Evolutionary conservation across 2,329 filamentous ascomycete species (phyloP).

Genomic region (Colletotrichum zoysiae): DNA sequence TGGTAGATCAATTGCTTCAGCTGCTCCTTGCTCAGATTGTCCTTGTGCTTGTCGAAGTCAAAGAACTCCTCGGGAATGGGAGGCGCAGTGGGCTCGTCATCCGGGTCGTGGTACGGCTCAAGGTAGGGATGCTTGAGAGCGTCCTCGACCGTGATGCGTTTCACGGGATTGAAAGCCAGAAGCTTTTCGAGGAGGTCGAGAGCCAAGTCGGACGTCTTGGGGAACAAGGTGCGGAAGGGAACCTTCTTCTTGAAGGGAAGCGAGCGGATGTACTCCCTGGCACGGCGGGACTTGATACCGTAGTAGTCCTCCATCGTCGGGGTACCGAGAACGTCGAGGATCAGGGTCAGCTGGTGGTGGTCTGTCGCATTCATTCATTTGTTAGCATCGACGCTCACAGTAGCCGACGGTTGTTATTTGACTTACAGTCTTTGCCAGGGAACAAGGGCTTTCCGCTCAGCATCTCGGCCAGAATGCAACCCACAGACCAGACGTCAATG

Average conservation of each 20-base stretch:
- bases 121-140: conserved; percentile 97
- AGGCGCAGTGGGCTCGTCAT: conserved; percentile 96
- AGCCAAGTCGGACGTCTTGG: conserved; percentile 97
- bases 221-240: conserved; percentile 95
- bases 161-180: conserved; percentile 97
- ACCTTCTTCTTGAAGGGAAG: conserved; percentile 99
- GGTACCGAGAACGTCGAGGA: conserved; percentile 95
- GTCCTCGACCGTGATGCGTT: conserved; percentile 98
- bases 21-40: conserved; percentile 97
- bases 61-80: conserved; percentile 99
- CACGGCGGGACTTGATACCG: conserved; percentile 97
- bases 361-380: conserved; percentile 65
- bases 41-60: conserved; percentile 99
- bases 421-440: conserved; percentile 95
- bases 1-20: conserved; percentile 97
- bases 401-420: background rate
- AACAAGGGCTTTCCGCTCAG: conserved; percentile 97
- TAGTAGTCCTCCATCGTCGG: conserved; percentile 99
- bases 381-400: background rate
- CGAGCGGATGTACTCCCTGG: conserved; percentile 97
- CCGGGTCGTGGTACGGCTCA: conserved; percentile 98
- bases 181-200: conserved; percentile 95
- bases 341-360: conserved; percentile 97
- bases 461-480: conserved; percentile 98
- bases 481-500: conserved; percentile 99